phyloP scores from a whole-genome alignment of 768 basidiomycete genomes.

The Tricholoma sp. region DNA sequence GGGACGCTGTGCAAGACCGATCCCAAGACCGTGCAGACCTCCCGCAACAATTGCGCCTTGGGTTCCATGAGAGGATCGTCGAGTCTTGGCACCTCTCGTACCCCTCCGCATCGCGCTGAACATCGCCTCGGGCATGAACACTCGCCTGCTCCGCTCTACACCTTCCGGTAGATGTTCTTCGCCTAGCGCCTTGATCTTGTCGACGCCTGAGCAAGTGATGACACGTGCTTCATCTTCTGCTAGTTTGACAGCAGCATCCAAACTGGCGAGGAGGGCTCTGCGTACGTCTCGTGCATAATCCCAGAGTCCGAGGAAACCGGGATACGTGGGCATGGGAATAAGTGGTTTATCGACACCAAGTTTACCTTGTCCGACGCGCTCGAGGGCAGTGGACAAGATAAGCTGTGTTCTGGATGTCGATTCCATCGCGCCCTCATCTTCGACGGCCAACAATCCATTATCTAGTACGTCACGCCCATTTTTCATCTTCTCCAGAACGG shows the following conservation, averaged over 20 bases:
- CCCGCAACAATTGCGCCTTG: constrained; percentile 65
- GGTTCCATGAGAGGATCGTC: constrained; percentile 29
- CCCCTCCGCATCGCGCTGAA: constrained; percentile 57
- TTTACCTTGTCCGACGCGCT: constrained; percentile 71
- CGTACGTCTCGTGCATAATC: constrained; percentile 83
- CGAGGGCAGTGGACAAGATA: constrained; percentile 63
- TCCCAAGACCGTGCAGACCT: constrained; percentile 73
- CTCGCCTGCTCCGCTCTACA: constrained; percentile 73
- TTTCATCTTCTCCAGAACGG: constrained; percentile 87
- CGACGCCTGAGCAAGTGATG: constrained; percentile 60
- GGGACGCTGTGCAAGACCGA: constrained; percentile 73
- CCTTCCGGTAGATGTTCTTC: constrained; percentile 75
- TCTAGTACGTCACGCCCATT: constrained; percentile 68
- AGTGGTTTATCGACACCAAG: constrained; percentile 47
- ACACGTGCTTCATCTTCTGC: constrained; percentile 82
- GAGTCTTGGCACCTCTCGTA: constrained; percentile 33
- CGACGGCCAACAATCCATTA: constrained; percentile 69
- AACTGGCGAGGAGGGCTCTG: constrained; percentile 64
- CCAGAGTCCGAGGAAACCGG: constrained; percentile 79
- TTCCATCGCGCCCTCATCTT: constrained; percentile 63
- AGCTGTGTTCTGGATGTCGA: constrained; percentile 51
- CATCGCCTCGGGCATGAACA: constrained; percentile 99
- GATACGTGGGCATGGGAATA: constrained; percentile 69
- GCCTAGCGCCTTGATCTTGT: constrained; percentile 60
- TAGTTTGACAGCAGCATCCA: constrained; percentile 73